These are phyloP conservation scores for Cordia subcordata DNA, from an alignment of 257 asterid genomes.

Conservation along the genomic window DNA sequence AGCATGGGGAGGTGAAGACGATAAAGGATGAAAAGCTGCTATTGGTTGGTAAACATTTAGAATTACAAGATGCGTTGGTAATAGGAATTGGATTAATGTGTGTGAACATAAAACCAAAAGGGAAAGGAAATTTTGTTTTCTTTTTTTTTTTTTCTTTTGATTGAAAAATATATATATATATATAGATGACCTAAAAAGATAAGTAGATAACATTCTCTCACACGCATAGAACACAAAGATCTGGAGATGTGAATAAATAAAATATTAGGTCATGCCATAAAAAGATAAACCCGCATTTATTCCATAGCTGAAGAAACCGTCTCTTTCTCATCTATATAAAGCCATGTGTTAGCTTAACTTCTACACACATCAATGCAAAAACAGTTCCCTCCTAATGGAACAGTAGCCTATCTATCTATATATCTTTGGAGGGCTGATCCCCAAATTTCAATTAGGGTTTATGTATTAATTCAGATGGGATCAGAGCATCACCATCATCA, in stretches of 20 bases:
- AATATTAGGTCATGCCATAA: neutral
- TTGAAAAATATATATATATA: neutral
- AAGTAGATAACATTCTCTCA: neutral
- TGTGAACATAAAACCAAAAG: neutral
- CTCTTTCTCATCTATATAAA: slow-evolving; percentile 14
- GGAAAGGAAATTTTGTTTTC: too few species aligned
- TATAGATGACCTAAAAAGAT: neutral
- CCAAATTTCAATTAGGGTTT: slow-evolving; percentile 1
- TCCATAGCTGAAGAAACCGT: slow-evolving; percentile 9
- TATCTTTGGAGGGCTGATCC: neutral
- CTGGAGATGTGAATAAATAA: neutral
- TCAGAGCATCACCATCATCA: neutral
- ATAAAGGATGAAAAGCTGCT: neutral
- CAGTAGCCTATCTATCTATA: neutral
- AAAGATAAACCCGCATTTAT: slow-evolving; percentile 11
- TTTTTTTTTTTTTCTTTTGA: too few species aligned
- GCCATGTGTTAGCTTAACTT: neutral
- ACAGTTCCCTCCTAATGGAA: slow-evolving; percentile 8
- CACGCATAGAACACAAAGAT: neutral
- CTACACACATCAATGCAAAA: slow-evolving; percentile 10
- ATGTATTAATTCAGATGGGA: neutral
- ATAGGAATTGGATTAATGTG: neutral
- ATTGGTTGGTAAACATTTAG: slow-evolving; percentile 3
- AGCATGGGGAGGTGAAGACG: neutral
- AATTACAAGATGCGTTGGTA: slow-evolving; percentile 3